Evolutionary conservation across 805 yeast genomes (phyloP).

Genomic region (Millerago galiae): DNA sequence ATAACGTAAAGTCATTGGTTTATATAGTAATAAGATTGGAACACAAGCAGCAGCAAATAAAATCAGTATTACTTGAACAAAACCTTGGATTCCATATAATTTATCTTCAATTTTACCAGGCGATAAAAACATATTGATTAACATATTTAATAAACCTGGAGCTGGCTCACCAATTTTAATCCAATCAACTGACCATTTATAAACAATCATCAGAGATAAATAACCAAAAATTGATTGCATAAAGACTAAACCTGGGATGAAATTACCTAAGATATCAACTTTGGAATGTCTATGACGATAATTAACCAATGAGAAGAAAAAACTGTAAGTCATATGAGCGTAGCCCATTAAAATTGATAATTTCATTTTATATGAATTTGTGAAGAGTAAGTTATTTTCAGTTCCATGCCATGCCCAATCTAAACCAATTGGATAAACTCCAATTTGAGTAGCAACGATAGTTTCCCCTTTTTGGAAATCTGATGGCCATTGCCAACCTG

Average conservation of each 20-base stretch:
- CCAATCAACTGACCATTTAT: conserved; percentile 97
- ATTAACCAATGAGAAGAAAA: conserved; percentile 78
- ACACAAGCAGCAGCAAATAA: conserved; percentile 78
- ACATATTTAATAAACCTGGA: conserved; percentile 90
- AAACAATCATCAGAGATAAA: conserved; percentile 75
- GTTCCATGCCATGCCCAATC: conserved; percentile 99
- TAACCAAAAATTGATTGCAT: conserved; percentile 98
- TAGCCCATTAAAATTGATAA: conserved; percentile 92
- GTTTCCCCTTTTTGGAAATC: conserved; percentile 58
- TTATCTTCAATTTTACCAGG: conserved; percentile 86
- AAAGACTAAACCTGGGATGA: conserved; percentile 88
- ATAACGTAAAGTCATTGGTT: conserved; percentile 70
- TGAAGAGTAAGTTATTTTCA: conserved; percentile 82
- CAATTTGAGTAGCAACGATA: conserved; percentile 57
- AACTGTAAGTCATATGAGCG: conserved; percentile 89
- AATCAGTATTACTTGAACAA: conserved; percentile 66
- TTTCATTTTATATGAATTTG: conserved; percentile 97
- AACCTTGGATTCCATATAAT: conserved; percentile 73
- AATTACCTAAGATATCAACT: conserved; percentile 87
- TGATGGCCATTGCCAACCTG: conserved; percentile 95
- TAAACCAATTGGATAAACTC: conserved; percentile 77
- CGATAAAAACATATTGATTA: conserved; percentile 89
- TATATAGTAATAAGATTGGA: conserved; percentile 84
- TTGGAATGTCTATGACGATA: conserved; percentile 58
- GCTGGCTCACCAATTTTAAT: conserved; percentile 66